Base-by-base conservation (phyloP, 495 filamentous ascomycete species). In the Aspergillus olivimuriae region DNA sequence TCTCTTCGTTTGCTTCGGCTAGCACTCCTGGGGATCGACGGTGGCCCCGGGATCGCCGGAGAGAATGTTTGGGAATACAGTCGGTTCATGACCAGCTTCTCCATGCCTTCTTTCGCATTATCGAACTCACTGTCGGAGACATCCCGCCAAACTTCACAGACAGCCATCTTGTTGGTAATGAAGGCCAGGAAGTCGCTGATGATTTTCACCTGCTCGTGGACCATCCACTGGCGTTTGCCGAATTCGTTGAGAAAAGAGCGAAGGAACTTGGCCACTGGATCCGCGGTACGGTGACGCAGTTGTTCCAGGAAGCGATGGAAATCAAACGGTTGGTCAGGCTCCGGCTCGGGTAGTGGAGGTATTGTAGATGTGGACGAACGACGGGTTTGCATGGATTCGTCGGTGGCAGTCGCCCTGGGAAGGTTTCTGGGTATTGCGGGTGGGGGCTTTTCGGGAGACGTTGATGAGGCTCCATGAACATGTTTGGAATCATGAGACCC, bases 61-160 rank as follows among this genome's bases (percentile, higher is more conserved):
- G 92, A 94, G 61, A 99, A 99, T 0, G 94, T 94, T 62, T 99
- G 94, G 1, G 83, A 81, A 58, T 99, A 97, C 4, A 99, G 70
- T 41, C 94, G 77, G 60, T 99, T 99, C 92, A 99, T 99, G 14
- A 99, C 92, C 18, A 99, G 79, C 59, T 99, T 99, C 74, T 99
- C 92, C 94, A 99, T 99, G 21, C 92, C 92, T 68, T 99, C 92
- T 50, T 88, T 78, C 11, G 94, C 94, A 68, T 99, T 96, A 63
- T 97, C 92, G 60, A 99, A 96, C 57, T 99, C 92, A 6, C 86
- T 87, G 60, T 97, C 94, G 0, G 90, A 94, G 0, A 96, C 89
- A 31, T 89, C 84, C 36, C 87, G 82, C 92, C 92, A 99, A 5
- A 99, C 86, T 44, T 99, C 92, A 56, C 92, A 99, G 51, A 86